These are phyloP conservation scores for Benincasa hispida DNA, from an alignment of 306 rosid species.

Conservation along the genomic window DNA sequence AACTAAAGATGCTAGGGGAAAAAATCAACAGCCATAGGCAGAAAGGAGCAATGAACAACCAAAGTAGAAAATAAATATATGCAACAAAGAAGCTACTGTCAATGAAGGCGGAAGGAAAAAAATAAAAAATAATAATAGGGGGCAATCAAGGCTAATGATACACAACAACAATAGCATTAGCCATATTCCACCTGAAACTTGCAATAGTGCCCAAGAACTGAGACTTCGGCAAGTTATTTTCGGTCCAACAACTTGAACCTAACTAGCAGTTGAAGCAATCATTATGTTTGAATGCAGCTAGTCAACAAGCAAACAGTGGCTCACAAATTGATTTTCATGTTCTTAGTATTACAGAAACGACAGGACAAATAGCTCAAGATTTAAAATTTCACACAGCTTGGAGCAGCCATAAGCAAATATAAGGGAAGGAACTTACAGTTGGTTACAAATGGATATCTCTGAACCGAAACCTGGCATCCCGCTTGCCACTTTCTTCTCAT, in stretches of 20 bases:
- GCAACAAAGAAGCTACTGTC: neutral
- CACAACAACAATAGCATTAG: neutral
- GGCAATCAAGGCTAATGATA: no score
- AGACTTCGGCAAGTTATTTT: neutral
- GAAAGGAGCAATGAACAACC: neutral
- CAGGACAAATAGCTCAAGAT: neutral
- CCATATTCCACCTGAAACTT: neutral
- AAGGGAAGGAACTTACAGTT: neutral
- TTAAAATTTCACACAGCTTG: neutral
- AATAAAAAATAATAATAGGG: no score
- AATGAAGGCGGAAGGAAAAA: no score
- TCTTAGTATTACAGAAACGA: neutral
- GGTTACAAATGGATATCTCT: neutral
- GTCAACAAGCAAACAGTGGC: neutral
- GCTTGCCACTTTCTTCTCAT: conserved; percentile 1
- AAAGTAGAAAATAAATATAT: no score
- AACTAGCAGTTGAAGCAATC: neutral
- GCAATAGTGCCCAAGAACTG: neutral
- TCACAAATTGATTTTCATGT: neutral
- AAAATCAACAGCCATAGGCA: neutral
- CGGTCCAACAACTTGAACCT: neutral
- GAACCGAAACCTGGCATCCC: neutral
- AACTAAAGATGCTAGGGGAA: neutral
- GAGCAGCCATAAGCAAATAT: neutral
- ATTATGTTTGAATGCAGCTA: neutral